Evolutionary conservation across 371 early-diverging fungal genomes (phyloP).

Genomic region (Apophysomyces variabilis): DNA sequence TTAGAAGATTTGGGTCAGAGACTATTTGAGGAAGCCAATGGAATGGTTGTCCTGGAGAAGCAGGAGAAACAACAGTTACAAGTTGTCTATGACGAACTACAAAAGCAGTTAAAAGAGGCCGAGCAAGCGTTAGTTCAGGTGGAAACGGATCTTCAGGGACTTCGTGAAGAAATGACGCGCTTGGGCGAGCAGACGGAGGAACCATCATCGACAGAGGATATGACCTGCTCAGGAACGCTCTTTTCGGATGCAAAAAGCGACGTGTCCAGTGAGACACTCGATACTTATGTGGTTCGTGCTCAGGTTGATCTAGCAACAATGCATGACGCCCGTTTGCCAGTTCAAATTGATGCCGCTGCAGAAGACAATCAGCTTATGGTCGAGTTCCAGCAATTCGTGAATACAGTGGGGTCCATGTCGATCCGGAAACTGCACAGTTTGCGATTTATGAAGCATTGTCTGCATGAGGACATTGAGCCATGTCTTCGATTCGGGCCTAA

Average conservation of each 20-base stretch:
- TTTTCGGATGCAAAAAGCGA: neutral
- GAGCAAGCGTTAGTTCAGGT: constrained; percentile 24
- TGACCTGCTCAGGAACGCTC: neutral
- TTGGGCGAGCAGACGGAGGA: constrained; percentile 4
- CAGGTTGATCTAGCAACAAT: constrained; percentile 23
- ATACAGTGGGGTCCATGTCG: constrained; percentile 37
- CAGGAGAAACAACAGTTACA: constrained; percentile 52
- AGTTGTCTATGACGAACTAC: constrained; percentile 60
- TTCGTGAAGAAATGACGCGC: constrained; percentile 29
- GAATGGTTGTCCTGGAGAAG: constrained; percentile 80
- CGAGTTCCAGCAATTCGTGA: constrained; percentile 26
- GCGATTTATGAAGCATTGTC: constrained; percentile 72
- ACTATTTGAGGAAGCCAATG: constrained; percentile 90
- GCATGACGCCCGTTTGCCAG: neutral
- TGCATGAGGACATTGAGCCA: constrained; percentile 79
- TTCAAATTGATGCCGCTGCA: constrained; percentile 17
- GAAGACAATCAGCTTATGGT: constrained; percentile 25
- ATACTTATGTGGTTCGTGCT: constrained; percentile 17
- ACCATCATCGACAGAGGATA: constrained; percentile 6
- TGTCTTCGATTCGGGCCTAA: constrained; percentile 91
- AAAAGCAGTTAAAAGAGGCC: constrained; percentile 52
- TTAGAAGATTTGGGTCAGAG: constrained; percentile 74
- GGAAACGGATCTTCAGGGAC: constrained; percentile 22
- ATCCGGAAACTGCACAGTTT: constrained; percentile 71
- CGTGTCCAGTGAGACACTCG: neutral